Evolutionary conservation across 768 basidiomycete genomes (phyloP).

Genomic region (Infundibulicybe gibba): DNA sequence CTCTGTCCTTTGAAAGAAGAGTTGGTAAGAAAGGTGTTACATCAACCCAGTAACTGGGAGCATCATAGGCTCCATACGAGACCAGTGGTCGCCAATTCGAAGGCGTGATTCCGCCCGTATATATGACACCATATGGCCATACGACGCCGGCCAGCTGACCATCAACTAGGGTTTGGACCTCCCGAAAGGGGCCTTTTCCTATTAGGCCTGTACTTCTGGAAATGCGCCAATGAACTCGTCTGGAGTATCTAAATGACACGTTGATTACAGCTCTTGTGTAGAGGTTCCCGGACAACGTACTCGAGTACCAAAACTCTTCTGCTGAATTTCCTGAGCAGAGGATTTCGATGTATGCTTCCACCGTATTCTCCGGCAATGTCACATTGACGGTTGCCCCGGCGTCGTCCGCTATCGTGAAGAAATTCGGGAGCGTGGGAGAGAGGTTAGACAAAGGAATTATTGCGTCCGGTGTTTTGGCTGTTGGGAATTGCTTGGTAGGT

Average conservation of each 20-base stretch:
- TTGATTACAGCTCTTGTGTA: neutral
- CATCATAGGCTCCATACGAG: constrained; percentile 61
- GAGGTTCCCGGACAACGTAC: constrained; percentile 21
- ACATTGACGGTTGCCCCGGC: constrained; percentile 33
- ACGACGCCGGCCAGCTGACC: constrained; percentile 44
- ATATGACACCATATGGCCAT: constrained; percentile 57
- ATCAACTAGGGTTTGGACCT: constrained; percentile 58
- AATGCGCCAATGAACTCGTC: constrained; percentile 45
- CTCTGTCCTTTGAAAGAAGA: constrained; percentile 34
- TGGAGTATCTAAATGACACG: constrained; percentile 42
- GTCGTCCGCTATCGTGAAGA: constrained; percentile 21
- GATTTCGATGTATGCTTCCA: constrained; percentile 54
- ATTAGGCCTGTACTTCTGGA: constrained; percentile 40
- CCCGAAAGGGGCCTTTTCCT: constrained; percentile 54
- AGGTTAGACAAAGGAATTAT: constrained; percentile 60
- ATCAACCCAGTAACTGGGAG: constrained; percentile 62
- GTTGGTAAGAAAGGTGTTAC: constrained; percentile 58
- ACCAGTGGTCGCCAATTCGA: constrained; percentile 48
- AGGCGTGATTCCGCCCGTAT: constrained; percentile 61
- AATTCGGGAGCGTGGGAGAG: constrained; percentile 42
- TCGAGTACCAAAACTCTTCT: constrained; percentile 60
- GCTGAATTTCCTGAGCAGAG: constrained; percentile 56
- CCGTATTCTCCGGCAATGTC: constrained; percentile 48
- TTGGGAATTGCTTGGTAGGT: constrained; percentile 39
- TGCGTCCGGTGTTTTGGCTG: constrained; percentile 41